phyloP scores from a whole-genome alignment of 768 basidiomycete genomes.

The Myochromella boudieri region DNA sequence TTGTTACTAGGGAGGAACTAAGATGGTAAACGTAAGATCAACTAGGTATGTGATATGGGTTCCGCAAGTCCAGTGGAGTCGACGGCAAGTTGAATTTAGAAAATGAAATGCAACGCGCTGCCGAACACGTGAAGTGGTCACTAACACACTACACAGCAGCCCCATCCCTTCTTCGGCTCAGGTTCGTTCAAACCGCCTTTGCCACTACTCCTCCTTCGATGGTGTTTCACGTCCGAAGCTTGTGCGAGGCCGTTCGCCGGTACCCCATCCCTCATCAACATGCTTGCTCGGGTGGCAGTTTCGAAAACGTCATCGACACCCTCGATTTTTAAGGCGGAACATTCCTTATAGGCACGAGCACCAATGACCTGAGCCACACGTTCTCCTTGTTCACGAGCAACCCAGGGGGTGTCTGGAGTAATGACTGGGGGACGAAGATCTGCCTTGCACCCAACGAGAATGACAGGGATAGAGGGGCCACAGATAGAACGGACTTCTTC shows the following conservation, averaged over 20 bases:
- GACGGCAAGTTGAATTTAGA: too few species aligned
- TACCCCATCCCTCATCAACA: slow-evolving; percentile 90
- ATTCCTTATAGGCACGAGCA: slow-evolving; percentile 93
- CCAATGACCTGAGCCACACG: slow-evolving; percentile 81
- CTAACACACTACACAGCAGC: slow-evolving; percentile 73
- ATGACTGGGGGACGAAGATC: slow-evolving; percentile 73
- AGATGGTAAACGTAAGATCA: slow-evolving; percentile 24
- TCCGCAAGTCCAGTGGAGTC: slow-evolving; percentile 24
- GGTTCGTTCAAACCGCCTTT: slow-evolving; percentile 39
- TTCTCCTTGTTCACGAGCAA: slow-evolving; percentile 80
- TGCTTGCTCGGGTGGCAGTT: slow-evolving; percentile 93
- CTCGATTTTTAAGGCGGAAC: slow-evolving; percentile 85
- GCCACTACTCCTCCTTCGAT: slow-evolving; percentile 56
- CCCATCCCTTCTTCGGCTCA: slow-evolving; percentile 55
- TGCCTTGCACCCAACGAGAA: slow-evolving; percentile 95
- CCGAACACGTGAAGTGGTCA: too few species aligned
- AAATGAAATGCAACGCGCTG: too few species aligned
- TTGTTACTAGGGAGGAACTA: slow-evolving; percentile 25
- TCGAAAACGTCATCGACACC: slow-evolving; percentile 98
- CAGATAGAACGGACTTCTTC: slow-evolving; percentile 98
- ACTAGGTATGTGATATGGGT: slow-evolving; percentile 24
- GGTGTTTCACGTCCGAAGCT: slow-evolving; percentile 40
- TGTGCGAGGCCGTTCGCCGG: slow-evolving; percentile 42
- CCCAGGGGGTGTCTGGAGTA: slow-evolving; percentile 47
- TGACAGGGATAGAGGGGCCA: slow-evolving; percentile 86